Evolutionary conservation across 2,329 filamentous ascomycete genomes (phyloP), one percentile per base, ranked within the genome.

Genomic region (Colletotrichum falcatum): DNA sequence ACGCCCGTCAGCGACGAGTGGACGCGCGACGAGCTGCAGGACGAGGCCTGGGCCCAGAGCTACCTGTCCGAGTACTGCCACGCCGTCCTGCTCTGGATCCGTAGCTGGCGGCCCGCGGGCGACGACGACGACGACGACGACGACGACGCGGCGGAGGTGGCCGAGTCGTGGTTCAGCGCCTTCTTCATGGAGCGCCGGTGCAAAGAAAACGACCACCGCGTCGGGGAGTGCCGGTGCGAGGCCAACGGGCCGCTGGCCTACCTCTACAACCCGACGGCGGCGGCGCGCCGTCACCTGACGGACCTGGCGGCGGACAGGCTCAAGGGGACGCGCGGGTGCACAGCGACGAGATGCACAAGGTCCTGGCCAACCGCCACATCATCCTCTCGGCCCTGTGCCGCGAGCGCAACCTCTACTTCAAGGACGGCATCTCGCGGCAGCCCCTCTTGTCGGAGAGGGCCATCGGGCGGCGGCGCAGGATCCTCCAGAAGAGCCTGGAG

Each of bases 241-340:
- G 63, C 72, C 30, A 61, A 61, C 66, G 58, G 61, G 18, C 60
- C 71, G 33, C 48, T 61, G 16, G 30, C 30, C 16, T 73, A 62
- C 39, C 48, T 67, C 12, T 72, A 71, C 60, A 73, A 73, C 53
- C 70, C 72, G 16, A 66, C 72, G 33, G 46, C n/a, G 42, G 70
- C 70, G 35, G 55, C 61, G 5, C 66, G 72, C 5, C 48, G 66
- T 20, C 23, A 51, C 54, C 56, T 70, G 28, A 70, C 66, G 20
- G 55, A 71, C 37, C 16, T 44, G 35, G 48, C 56, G 16, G 60
- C 59, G 16, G 28, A 42, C 9, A 44, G 39, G 42, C 35, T 64
- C 14, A 54, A 59, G 46, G 9, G 44, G 51, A 69, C 33, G 12
- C 28, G 20, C 60, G 55, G 9, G 26, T 59, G 30, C 69, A 54